Base-by-base conservation (phyloP, 495 filamentous ascomycete species). In the Usnea hakonensis region DNA sequence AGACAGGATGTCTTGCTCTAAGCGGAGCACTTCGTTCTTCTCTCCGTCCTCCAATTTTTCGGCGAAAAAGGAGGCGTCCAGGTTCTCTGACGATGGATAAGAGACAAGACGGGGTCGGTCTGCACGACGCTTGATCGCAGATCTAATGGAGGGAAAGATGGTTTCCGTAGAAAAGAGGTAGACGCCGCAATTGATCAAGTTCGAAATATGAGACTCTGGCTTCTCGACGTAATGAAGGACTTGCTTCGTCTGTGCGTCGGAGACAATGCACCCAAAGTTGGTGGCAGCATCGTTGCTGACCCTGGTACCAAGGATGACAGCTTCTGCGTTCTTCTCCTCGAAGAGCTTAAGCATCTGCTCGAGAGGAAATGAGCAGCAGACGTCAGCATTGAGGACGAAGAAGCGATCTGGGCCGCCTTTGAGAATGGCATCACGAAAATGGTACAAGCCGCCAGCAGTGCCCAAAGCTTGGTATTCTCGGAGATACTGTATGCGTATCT, bases 161-260 rank as follows among this genome's bases (percentile, higher is more conserved):
- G 86, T 89, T 65, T 97, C 91, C 68, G 93, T 91, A 30, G 87
- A 80, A 76, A 99, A 99, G 55, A 99, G 87, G 76, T 99, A 99
- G 64, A 99, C 95, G 60, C 94, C 94, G 74, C 94, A 97, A 81
- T 99, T 99, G 83, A 99, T 99, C 55, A 99, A 81, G 74, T 97
- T 97, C 61, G 90, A 95, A 75, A 99, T 97, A 76, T 96, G 90
- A 54, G 90, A 94, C 75, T 99, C 94, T 63, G 94, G 94, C 80
- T 97, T 97, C 83, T 99, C 94, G 74, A 99, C 94, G 77, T 99
- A 99, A 79, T 99, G 94, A 52, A 97, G 86, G 54, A 99, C 94
- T 55, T 92, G 90, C 74, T 92, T 91, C 69, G 90, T 96, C 76
- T 96, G 90, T 16, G 90, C 80, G 71, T 99, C 95, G 50, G 90